Base-by-base conservation (phyloP, 768 basidiomycete species). In the Russula olivacea region DNA sequence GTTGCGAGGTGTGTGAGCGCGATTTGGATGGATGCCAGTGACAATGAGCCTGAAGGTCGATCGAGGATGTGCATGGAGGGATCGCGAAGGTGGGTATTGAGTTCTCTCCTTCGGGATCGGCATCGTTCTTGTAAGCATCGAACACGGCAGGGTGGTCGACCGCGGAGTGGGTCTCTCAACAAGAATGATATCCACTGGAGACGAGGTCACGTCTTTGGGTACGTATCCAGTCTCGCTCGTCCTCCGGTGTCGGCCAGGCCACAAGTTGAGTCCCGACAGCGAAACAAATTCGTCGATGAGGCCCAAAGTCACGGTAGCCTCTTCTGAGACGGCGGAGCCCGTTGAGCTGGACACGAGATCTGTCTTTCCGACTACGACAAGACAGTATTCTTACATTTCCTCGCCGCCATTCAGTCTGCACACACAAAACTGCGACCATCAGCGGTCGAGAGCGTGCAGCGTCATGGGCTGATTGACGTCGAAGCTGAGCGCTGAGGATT, bases 361-460 rank as follows among this genome's bases (percentile, higher is more conserved):
- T 4, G 30, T 30, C 30, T 30, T 30, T 30, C 30, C 30, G 6
- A 30, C 30, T 30, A 30, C 30, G 28, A 2, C 2, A 30, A 30
- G 4, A 30, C 30, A 30, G 30, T 30, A 30, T 4, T 30, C 30
- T 30, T 30, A 4, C 30, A 30, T 30, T 6, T 30, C 30, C 30
- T 30, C 30, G 5, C n/a, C n/a, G n/a, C n/a, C n/a, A n/a, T n/a
- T 30, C 30, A 7, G 6, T 30, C 1, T 30, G 3, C 6, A 30
- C 36, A 81, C 79, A 49, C 80, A 75, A 74, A 93, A 94, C 69
- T 90, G 86, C 15, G 75, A 69, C 89, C 89, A 93, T 91, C 92
- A 93, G 63, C 83, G 84, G 14, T 69, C 75, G 50, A 93, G 76
- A 0, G 80, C 78, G 0, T 74, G 63, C 65, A 92, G 78, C 9